Base-by-base conservation (phyloP, 495 filamentous ascomycete genomes). In the Hyaloscypha variabilis region DNA sequence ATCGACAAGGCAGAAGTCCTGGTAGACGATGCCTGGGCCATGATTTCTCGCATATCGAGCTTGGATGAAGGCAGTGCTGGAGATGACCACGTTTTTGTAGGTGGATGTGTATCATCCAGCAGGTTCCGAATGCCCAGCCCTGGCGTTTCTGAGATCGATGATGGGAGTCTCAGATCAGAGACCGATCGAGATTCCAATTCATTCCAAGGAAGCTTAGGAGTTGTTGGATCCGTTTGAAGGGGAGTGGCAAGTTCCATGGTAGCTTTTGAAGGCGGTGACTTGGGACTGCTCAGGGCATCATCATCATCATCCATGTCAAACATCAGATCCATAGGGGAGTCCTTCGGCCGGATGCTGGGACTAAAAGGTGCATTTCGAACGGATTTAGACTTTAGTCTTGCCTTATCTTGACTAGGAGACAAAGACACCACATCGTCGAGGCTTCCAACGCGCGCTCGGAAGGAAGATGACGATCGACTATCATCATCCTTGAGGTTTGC, bases 221-320 rank as follows among this genome's bases (percentile, higher is more conserved):
- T 66, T 29, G 36, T 21, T 24, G 57, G 31, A n/a, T 26, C 58
- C 25, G 30, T 36, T 25, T 25, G 29, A 11, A 5, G 26, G 14
- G 50, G 42, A 21, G 64, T 62, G 26, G 46, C 19, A 21, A 52
- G 17, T 23, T 64, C 65, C 54, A 19, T 51, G 63, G 36, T 68
- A 56, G 30, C n/a, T 30, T 65, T 65, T 25, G 46, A 14, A 36
- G 26, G 19, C n/a, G 64, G 58, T 25, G 59, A 58, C 23, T 52
- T 67, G n/a, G 65, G 61, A 34, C 60, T 66, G 49, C 31, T 52
- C 6, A 70, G 29, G 2, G 34, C n/a, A 26, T 76, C 80, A 49
- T 92, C 80, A 49, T 92, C 93, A n/a, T 94, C 92, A 63, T 97
- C 94, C 92, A 97, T 97, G 65, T 93, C 88, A 71, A 97, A 97